Percentiles rank a stretch among this genome's conserved stretches.
Evolutionary conservation across 805 yeast genomes (phyloP).

Genomic region (Kodamaea kaohsiungensis): DNA sequence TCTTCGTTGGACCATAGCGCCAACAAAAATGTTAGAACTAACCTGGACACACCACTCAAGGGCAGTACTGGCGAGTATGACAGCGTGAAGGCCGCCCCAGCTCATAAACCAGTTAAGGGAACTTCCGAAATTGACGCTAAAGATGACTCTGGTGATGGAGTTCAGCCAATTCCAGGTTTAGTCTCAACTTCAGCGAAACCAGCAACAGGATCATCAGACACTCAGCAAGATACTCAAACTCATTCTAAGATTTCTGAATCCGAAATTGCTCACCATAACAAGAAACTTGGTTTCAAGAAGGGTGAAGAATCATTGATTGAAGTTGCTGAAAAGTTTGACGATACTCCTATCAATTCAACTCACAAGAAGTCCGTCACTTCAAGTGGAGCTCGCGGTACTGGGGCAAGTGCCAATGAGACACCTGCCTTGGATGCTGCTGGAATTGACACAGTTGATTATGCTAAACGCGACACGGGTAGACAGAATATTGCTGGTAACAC

Average conservation of each 20-base stretch:
- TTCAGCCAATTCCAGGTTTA: slow-evolving; percentile 22
- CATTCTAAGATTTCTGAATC: slow-evolving; percentile 19
- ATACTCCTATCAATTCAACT: slow-evolving; percentile 1
- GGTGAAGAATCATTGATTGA: slow-evolving; percentile 26
- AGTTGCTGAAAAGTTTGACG: slow-evolving; percentile 24
- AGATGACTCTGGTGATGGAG: slow-evolving; percentile 11
- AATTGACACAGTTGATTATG: not conserved
- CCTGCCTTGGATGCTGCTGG: too few species aligned
- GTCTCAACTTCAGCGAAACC: slow-evolving; percentile 8
- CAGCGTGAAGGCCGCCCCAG: too few species aligned
- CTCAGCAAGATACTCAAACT: not conserved
- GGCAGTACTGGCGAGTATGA: too few species aligned
- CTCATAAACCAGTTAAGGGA: slow-evolving; percentile 7
- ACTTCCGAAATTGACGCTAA: not conserved
- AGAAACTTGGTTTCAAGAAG: slow-evolving; percentile 25
- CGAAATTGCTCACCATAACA: slow-evolving; percentile 28
- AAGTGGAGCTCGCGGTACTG: too few species aligned
- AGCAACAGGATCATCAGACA: not conserved
- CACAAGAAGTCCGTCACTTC: too few species aligned
- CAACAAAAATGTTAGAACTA: too few species aligned
- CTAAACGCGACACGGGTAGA: not conserved
- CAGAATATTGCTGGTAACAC: too few species aligned
- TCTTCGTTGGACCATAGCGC: too few species aligned
- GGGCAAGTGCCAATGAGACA: too few species aligned
- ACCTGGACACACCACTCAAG: too few species aligned